phyloP scores from a whole-genome alignment of 176 grass and related monocot species.

The Tuctoria greenei region DNA sequence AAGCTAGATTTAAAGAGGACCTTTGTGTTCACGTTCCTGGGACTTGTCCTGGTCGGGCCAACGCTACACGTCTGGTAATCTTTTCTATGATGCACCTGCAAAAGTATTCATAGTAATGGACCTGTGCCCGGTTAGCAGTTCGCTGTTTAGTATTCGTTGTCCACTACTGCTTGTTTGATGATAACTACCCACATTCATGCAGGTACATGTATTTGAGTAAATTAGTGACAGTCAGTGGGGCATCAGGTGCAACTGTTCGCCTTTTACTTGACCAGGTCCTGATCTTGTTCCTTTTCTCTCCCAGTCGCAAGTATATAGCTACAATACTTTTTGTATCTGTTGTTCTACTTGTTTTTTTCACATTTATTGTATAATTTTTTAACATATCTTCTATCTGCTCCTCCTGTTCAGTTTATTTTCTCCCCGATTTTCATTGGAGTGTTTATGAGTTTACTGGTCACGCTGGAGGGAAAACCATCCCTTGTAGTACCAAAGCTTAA shows the following conservation, averaged over 20 bases:
- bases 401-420: constrained; percentile 63
- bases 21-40: constrained; percentile 85
- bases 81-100: constrained; percentile 12
- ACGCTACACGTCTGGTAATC: constrained; percentile 83
- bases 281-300: background rate
- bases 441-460: constrained; percentile 74
- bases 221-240: constrained; percentile 60
- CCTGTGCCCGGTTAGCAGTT: background rate
- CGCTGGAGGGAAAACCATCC: constrained; percentile 80
- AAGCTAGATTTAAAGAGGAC: constrained; percentile 79
- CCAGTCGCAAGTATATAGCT: background rate
- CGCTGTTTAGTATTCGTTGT: background rate
- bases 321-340: background rate
- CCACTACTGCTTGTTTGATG: constrained; percentile 30
- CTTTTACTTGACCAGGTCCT: constrained; percentile 88
- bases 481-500: constrained; percentile 80
- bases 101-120: background rate
- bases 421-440: constrained; percentile 87
- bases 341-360: constrained; percentile 10
- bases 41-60: constrained; percentile 73
- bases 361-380: constrained; percentile 19
- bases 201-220: constrained; percentile 97
- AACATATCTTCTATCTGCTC: constrained; percentile 1
- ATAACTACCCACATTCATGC: background rate
- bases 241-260: constrained; percentile 60